phyloP scores from a whole-genome alignment of 164 flowering plant genomes.

The Vitis amurensis region DNA sequence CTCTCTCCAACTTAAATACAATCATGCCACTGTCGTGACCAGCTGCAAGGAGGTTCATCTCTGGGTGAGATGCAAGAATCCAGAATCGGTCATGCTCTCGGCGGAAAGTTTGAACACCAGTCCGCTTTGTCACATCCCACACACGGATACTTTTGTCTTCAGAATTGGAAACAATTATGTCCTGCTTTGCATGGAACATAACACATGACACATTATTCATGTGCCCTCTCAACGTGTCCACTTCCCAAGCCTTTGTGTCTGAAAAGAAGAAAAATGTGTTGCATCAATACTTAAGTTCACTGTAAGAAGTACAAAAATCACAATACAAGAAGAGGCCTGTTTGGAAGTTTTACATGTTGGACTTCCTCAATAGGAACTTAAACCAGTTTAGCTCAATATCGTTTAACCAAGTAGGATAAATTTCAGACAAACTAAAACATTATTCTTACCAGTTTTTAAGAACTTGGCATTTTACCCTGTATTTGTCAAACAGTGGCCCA shows the following conservation, averaged over 20 bases:
- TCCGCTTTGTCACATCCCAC: conserved; percentile 81
- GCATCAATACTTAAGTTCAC: neutral
- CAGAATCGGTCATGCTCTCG: conserved; percentile 82
- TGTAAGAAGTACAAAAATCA: neutral
- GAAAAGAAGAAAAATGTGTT: conserved; percentile 24
- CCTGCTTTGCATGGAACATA: conserved; percentile 79
- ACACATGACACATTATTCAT: conserved; percentile 94
- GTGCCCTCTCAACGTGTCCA: conserved; percentile 84
- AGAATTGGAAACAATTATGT: conserved; percentile 72
- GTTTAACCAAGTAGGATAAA: neutral
- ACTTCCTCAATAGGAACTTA: neutral
- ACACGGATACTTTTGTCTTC: conserved; percentile 94
- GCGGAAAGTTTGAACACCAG: conserved; percentile 90
- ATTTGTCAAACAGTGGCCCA: neutral
- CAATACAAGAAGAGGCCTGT: neutral
- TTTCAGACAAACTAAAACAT: neutral
- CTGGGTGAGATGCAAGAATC: conserved; percentile 88
- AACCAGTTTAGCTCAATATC: neutral
- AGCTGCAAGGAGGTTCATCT: conserved; percentile 84
- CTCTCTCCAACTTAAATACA: conserved; percentile 28
- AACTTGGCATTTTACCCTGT: neutral
- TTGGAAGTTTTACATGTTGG: neutral
- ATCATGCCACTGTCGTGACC: conserved; percentile 85
- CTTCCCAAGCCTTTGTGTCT: conserved; percentile 98
- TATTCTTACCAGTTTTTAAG: neutral